Evolutionary conservation across 1,284 basidiomycete genomes (phyloP), one percentile per base, ranked within the genome.

Genomic region (Trametes versicolor): DNA sequence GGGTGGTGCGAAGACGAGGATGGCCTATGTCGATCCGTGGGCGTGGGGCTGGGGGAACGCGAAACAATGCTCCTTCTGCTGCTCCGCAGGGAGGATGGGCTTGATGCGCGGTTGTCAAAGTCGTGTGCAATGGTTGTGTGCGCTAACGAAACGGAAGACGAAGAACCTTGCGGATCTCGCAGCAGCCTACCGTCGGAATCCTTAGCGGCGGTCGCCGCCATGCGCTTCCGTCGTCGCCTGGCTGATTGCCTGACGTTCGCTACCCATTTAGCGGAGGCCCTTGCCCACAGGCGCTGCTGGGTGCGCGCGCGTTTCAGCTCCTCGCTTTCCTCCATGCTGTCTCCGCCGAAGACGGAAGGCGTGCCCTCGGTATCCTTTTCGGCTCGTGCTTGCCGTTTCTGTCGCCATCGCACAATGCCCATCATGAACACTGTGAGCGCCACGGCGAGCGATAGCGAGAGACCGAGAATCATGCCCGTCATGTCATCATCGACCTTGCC

Each of bases 251-350:
- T 83, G 17, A 85, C 81, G 55, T 87, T 86, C 3, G 82, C 83
- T 70, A 82, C 87, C 90, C 90, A 92, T 48, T 87, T 81, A 13
- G 85, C 86, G 5, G 84, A 86, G 4, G 89, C 88, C 61, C 77
- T 82, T 2, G 83, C 82, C 88, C 88, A 91, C 51, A 86, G 71
- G 67, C 83, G 86, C 73, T 88, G 84, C 71, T 84, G 85, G 10
- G 75, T 76, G 55, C 81, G 83, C 9, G 76, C 74, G 51, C 85
- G 84, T 63, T 79, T 72, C 10, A 71, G 80, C 68, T 85, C 82
- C 19, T 75, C 68, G 17, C 74, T 71, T 21, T 74, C 73, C 17
- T 79, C 77, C 27, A 77, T 75, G 4, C 73, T 80, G 10, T 68
- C 72, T 10, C 72, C 66, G 58, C 64, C 77, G 65, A 74, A 75